Evolutionary conservation across 2,329 filamentous ascomycete genomes (phyloP), one percentile per base, ranked within the genome.

Genomic region (Neofusicoccum ribis): DNA sequence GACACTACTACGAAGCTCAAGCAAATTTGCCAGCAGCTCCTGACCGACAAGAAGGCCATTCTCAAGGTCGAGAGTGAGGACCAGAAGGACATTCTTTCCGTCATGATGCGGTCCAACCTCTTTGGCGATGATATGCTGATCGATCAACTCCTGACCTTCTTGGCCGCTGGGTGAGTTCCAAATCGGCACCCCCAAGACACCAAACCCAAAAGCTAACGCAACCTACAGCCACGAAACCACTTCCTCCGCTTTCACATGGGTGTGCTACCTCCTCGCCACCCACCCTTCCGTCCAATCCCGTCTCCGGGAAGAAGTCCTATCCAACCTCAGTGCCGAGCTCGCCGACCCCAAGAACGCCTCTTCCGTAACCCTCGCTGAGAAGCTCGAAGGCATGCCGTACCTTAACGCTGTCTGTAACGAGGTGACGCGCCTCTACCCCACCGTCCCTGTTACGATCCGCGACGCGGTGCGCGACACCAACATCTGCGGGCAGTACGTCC

Each of bases 221-320:
- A 7, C 4, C 12, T 4, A 12, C 36, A 77, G 80, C 5, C 91
- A 94, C 75, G 91, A 94, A 78, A 94, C 91, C 0, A 93, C 91
- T 0, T 87, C 91, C 0, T 85, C 88, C 0, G 84, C 91, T 17
- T 82, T 95, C 73, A 90, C 88, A n/a, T 94, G 91, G 90, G 85
- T 89, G 3, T 78, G 88, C 7, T 91, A 92, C 73, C 80, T 89
- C 49, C 84, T 95, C n/a, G 86, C 86, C 70, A 82, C 83, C 20
- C 77, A 92, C 70, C 88, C 86, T 0, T 82, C 87, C 0, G 80
- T 91, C 2, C 91, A 95, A 77, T 77, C 77, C 23, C 83, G 84
- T 2, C 85, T 96, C 3, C 88, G 91, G 23, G 78, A 82, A 11
- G 92, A 95, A 75, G 78, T 96, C 51, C 86, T 86, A 66, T 74